Conservation (phyloP, 192 early-diverging fungal genomes). For the Backusella australiensis region DNA sequence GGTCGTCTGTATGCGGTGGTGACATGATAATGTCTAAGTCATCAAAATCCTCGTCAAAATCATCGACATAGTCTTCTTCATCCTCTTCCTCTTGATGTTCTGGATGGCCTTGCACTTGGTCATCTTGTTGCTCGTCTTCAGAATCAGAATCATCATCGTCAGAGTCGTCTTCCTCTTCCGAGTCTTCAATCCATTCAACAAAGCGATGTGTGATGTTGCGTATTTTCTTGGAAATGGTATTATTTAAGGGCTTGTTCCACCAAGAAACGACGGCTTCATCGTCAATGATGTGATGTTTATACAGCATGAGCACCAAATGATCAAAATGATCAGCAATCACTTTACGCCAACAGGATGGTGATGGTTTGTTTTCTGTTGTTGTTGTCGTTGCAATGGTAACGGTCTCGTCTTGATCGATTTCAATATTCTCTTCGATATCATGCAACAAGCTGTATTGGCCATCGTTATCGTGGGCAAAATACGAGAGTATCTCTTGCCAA, state of each 20-base stretch:
- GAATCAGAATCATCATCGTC: background rate
- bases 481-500: conserved; percentile 41
- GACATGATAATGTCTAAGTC: background rate
- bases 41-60: conserved; percentile 13
- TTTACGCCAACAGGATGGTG: background rate
- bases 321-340: conserved; percentile 35
- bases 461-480: conserved; percentile 32
- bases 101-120: background rate
- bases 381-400: background rate
- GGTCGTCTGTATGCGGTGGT: background rate
- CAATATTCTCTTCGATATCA: conserved; percentile 13
- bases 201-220: conserved; percentile 29
- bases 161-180: conserved; percentile 24
- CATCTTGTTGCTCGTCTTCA: background rate
- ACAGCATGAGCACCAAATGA: conserved; percentile 40
- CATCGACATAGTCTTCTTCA: background rate
- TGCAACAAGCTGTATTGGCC: conserved; percentile 36
- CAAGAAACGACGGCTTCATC: conserved; percentile 42
- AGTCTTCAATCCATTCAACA: conserved; percentile 38
- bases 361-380: background rate
- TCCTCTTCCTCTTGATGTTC: background rate
- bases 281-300: conserved; percentile 46
- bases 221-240: conserved; percentile 21
- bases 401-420: background rate
- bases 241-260: conserved; percentile 35